Conservation (phyloP, 2,329 filamentous ascomycete species). For the Cordyceps javanica region DNA sequence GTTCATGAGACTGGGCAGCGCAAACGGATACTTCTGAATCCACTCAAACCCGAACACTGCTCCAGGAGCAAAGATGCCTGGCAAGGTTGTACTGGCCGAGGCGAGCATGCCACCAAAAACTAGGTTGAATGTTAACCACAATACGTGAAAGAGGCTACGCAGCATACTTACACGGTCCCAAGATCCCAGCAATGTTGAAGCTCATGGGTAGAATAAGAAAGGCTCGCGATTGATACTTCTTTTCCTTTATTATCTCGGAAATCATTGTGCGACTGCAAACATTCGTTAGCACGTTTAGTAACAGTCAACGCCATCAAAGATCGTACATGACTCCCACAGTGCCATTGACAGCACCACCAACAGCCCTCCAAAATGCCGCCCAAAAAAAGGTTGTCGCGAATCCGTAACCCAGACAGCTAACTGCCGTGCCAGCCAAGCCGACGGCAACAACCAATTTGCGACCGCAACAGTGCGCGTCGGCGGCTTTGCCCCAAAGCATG, state of each 20-base stretch:
- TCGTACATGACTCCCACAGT: slow-evolving; percentile 44
- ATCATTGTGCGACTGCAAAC: slow-evolving; percentile 39
- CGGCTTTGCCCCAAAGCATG: slow-evolving; percentile 64
- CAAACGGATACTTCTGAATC: slow-evolving; percentile 62
- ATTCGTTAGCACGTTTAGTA: background rate
- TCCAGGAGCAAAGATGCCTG: slow-evolving; percentile 54
- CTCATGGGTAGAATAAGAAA: slow-evolving; percentile 43
- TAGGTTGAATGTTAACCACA: slow-evolving; percentile 16
- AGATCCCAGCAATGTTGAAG: slow-evolving; percentile 40
- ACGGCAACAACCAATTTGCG: slow-evolving; percentile 66
- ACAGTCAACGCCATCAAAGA: background rate
- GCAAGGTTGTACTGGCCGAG: slow-evolving; percentile 57
- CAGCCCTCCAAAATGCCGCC: slow-evolving; percentile 58
- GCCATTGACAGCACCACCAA: slow-evolving; percentile 54
- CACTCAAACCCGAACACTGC: slow-evolving; percentile 55
- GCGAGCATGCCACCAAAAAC: slow-evolving; percentile 62
- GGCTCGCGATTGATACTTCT: slow-evolving; percentile 41
- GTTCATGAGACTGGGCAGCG: slow-evolving; percentile 62
- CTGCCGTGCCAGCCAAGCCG: slow-evolving; percentile 59
- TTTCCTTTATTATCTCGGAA: slow-evolving; percentile 42
- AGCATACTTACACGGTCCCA: slow-evolving; percentile 36
- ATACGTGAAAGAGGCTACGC: background rate
- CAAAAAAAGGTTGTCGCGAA: slow-evolving; percentile 60
- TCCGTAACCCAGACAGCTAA: slow-evolving; percentile 65
- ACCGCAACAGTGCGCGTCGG: slow-evolving; percentile 53